A percentile compares a stretch with the other conserved stretches of the same genome.
These are phyloP conservation scores for Cryptomeria japonica DNA, from an alignment of 75 land plant species.

Conservation along the genomic window DNA sequence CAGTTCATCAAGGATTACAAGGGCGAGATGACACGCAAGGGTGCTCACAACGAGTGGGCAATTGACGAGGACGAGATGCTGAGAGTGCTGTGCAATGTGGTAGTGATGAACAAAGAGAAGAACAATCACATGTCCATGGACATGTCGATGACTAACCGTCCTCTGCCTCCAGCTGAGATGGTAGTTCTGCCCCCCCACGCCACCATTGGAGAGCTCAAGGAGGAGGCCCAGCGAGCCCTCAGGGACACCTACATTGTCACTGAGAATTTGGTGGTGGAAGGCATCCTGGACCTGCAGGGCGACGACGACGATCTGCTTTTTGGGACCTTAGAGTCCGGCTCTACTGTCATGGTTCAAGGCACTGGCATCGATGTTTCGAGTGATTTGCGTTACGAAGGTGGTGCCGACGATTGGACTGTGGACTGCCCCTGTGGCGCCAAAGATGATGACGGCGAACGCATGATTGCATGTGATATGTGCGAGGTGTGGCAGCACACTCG, in stretches of 20 bases:
- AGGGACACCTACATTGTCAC: constrained; percentile 60
- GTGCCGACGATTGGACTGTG: constrained; percentile 37
- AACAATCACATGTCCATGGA: not conserved
- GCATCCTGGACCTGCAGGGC: constrained; percentile 36
- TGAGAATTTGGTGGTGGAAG: constrained; percentile 46
- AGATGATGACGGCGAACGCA: constrained; percentile 87
- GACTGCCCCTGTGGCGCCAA: constrained; percentile 82
- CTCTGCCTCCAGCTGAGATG: constrained; percentile 58
- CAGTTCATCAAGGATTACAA: constrained; percentile 75
- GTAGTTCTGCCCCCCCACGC: constrained; percentile 56
- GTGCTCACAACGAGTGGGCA: constrained; percentile 17
- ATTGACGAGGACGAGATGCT: constrained; percentile 39
- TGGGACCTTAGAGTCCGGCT: constrained; percentile 47
- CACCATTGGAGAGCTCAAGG: constrained; percentile 69
- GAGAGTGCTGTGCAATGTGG: constrained; percentile 32
- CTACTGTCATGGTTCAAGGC: constrained; percentile 52
- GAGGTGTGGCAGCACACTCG: constrained; percentile 92
- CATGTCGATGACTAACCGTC: constrained; percentile 4
- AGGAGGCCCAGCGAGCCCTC: constrained; percentile 64
- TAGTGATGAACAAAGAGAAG: constrained; percentile 14
- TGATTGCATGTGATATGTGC: constrained; percentile 88
- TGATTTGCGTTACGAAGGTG: constrained; percentile 42
- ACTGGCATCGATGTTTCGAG: constrained; percentile 28
- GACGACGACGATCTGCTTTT: constrained; percentile 52
- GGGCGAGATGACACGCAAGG: constrained; percentile 22